Percentiles rank a stretch among this genome's conserved stretches.
These are phyloP conservation scores for Boletus sp. DNA, from an alignment of 768 basidiomycete genomes.

Conservation along the genomic window DNA sequence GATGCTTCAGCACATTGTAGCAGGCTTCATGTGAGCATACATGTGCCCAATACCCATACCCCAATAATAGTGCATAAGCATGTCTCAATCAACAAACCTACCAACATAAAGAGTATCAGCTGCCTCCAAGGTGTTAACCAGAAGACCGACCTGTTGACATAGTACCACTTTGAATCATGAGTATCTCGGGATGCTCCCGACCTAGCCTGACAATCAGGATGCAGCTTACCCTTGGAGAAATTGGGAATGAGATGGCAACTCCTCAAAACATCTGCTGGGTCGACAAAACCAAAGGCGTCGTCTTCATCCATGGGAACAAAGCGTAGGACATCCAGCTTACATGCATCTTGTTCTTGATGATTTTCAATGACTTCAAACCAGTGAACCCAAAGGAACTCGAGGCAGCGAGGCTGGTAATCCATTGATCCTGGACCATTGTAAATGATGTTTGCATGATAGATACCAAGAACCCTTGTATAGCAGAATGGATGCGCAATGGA, in stretches of 20 bases:
- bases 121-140: background rate
- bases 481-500: background rate
- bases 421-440: too few relatives aligned
- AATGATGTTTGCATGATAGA: too few relatives aligned
- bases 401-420: too few relatives aligned
- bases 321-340: too few relatives aligned
- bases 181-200: background rate
- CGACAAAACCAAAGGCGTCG: background rate
- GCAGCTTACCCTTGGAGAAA: background rate
- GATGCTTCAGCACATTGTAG: background rate
- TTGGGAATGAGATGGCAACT: background rate
- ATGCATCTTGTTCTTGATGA: too few relatives aligned
- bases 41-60: background rate
- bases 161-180: background rate
- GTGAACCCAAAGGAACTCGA: too few relatives aligned
- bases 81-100: background rate
- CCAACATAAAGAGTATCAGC: background rate
- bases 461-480: background rate
- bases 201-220: background rate
- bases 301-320: background rate
- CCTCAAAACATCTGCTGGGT: background rate
- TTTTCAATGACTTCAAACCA: background rate
- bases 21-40: background rate
- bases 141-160: background rate
- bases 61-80: background rate